Conservation (phyloP, 1,139 yeast genomes). For the Debaryomyces fabryi region DNA sequence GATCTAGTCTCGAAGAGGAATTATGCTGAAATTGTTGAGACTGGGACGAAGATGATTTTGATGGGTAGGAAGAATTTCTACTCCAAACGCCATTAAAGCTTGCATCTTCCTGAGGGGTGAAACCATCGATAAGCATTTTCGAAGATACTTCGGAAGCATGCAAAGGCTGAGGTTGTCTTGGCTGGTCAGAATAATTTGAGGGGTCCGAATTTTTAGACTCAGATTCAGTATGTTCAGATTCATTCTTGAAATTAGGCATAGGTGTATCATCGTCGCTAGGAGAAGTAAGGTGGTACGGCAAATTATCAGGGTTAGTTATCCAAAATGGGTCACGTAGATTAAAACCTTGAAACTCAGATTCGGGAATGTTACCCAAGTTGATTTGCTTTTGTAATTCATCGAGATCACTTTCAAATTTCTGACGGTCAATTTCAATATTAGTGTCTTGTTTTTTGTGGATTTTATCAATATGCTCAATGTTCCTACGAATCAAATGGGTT, state of each 20-base stretch:
- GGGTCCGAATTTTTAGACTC: neutral
- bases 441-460: slow-evolving; percentile 28
- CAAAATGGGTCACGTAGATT: slow-evolving; percentile 47
- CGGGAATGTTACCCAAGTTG: neutral
- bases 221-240: neutral
- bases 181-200: neutral
- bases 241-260: neutral
- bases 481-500: slow-evolving; percentile 35
- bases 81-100: neutral
- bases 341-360: slow-evolving; percentile 25
- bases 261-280: slow-evolving; percentile 29
- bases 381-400: slow-evolving; percentile 1
- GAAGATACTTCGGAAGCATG: neutral
- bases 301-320: slow-evolving; percentile 45
- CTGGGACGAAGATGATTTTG: neutral
- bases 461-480: slow-evolving; percentile 31
- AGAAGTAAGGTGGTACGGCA: slow-evolving; percentile 41
- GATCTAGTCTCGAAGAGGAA: no score
- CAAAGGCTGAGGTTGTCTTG: neutral
- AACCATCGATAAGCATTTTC: neutral
- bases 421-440: neutral
- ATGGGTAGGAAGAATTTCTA: neutral
- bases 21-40: neutral
- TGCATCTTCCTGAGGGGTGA: neutral
- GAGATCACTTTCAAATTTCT: slow-evolving; percentile 2